These are phyloP conservation scores for Ogataea sp. DNA, from an alignment of 805 yeast genomes.

Conservation along the genomic window DNA sequence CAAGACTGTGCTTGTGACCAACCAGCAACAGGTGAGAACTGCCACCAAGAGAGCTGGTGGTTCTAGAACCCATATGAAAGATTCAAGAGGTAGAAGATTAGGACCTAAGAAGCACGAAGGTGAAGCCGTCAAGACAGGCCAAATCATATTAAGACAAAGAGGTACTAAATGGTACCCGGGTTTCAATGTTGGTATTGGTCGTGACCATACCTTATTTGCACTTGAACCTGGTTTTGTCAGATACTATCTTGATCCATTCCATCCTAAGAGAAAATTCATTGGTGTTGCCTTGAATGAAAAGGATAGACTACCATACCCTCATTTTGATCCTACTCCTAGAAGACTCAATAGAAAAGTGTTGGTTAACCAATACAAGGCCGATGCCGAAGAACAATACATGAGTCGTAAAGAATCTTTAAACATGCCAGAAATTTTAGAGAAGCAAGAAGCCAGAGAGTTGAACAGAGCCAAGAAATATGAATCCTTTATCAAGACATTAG, in stretches of 20 bases:
- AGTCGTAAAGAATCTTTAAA: slow-evolving; percentile 60
- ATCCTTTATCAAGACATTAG: slow-evolving; percentile 18
- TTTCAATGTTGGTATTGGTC: slow-evolving; percentile 82
- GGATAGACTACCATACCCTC: slow-evolving; percentile 72
- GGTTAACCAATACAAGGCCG: slow-evolving; percentile 40
- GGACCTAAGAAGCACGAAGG: slow-evolving; percentile 90
- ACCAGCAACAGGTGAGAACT: slow-evolving; percentile 50
- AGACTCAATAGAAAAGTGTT: slow-evolving; percentile 69
- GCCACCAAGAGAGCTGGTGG: slow-evolving; percentile 95
- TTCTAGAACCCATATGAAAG: slow-evolving; percentile 88
- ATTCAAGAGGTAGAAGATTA: slow-evolving; percentile 89
- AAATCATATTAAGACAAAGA: slow-evolving; percentile 86
- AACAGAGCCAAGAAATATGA: slow-evolving; percentile 25
- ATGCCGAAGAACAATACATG: slow-evolving; percentile 51
- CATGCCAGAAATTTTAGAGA: slow-evolving; percentile 41
- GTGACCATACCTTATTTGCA: slow-evolving; percentile 89
- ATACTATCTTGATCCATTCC: slow-evolving; percentile 91
- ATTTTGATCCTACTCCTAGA: slow-evolving; percentile 81
- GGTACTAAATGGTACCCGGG: slow-evolving; percentile 96
- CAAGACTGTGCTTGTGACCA: neutral
- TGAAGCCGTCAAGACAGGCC: slow-evolving; percentile 66
- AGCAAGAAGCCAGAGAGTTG: slow-evolving; percentile 30
- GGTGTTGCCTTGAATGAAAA: slow-evolving; percentile 74
- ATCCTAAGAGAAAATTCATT: slow-evolving; percentile 82
- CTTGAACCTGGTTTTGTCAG: slow-evolving; percentile 89